Evolutionary conservation across 192 early-diverging fungal species (phyloP).

Genomic region (Coemansia sp.): DNA sequence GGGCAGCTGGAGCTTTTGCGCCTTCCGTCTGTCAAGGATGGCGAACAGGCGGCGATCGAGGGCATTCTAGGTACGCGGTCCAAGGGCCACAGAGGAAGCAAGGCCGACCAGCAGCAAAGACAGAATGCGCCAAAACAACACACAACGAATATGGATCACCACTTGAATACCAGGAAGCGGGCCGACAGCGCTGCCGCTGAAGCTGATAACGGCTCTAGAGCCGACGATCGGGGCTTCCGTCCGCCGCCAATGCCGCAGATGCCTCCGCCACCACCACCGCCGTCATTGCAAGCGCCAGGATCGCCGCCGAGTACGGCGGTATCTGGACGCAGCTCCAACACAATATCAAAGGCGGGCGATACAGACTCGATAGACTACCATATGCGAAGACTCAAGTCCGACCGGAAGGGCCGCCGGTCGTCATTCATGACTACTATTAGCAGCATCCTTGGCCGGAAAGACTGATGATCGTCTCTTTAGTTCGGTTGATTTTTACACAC

Average conservation of each 20-base stretch:
- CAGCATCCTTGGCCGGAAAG: conserved; percentile 53
- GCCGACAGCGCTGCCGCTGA: not conserved
- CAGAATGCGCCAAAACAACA: conserved; percentile 9
- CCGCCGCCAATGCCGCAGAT: conserved; percentile 43
- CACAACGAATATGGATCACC: not conserved
- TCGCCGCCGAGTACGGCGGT: conserved; percentile 17
- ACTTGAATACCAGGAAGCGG: not conserved
- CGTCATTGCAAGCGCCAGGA: conserved; percentile 31
- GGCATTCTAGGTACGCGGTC: conserved; percentile 8
- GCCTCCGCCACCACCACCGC: conserved; percentile 37
- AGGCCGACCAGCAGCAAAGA: conserved; percentile 14
- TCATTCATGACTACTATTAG: conserved; percentile 54
- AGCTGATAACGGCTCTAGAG: no score
- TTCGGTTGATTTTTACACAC: no score
- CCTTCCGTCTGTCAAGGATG: conserved; percentile 17
- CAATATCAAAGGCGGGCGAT: conserved; percentile 18
- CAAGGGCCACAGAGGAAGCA: conserved; percentile 15
- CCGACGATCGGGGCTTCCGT: conserved; percentile 1
- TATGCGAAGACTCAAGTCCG: conserved; percentile 28
- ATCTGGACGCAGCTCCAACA: conserved; percentile 15
- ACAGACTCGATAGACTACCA: conserved; percentile 49
- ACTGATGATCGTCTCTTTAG: conserved; percentile 5
- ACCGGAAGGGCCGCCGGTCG: conserved; percentile 41
- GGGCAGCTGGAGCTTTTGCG: conserved; percentile 30
- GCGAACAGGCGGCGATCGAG: conserved; percentile 1